Evolutionary conservation across 108 stramenopile genomes (phyloP), one percentile per base, ranked within the genome.

Genomic region (Pseudonitzschia delicatissima): DNA sequence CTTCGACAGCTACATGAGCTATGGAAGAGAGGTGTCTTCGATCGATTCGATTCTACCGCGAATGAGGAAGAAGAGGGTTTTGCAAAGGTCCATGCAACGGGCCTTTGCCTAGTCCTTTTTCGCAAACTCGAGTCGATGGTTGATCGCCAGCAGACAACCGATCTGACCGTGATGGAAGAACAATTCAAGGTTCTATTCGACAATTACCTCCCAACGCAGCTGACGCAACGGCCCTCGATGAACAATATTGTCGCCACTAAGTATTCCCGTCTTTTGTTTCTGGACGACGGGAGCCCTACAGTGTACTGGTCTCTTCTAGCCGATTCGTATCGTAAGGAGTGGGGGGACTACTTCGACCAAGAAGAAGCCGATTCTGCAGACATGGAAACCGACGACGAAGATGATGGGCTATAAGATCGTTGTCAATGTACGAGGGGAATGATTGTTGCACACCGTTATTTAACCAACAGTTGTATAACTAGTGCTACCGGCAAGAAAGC

Each of bases 321-420:
- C 31, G 53, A 55, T 32, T 55, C 53, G 53, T 55, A 55, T 27
- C 53, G 53, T 12, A 55, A 32, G n/a, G 53, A 55, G 13, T 55
- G 53, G 53, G 53, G 31, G 4, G 32, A 55, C 7, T 33, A 34
- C 53, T 33, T 55, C 29, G 53, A 55, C 6, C 9, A 29, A 33
- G 28, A 55, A 6, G 26, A 33, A 5, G 53, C 28, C 3, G 33
- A 31, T 31, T 32, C 31, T n/a, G 28, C 31, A 27, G 33, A 31
- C 31, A 34, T 33, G 29, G 53, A 55, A 6, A 55, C 31, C 5
- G 53, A 51, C 23, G 20, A 25, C 11, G 20, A 51, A n/a, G 23
- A 55, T 15, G 53, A 55, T 27, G 53, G 53, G 31, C 11, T 9
- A 55, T 55, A 55, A 55, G 11, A 6, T 44, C 47, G 21, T n/a